A percentile compares a stretch with the other conserved stretches of the same genome.
phyloP scores from a whole-genome alignment of 228 moss, liverwort and hornwort species.

The Sphagnum magellanicum region DNA sequence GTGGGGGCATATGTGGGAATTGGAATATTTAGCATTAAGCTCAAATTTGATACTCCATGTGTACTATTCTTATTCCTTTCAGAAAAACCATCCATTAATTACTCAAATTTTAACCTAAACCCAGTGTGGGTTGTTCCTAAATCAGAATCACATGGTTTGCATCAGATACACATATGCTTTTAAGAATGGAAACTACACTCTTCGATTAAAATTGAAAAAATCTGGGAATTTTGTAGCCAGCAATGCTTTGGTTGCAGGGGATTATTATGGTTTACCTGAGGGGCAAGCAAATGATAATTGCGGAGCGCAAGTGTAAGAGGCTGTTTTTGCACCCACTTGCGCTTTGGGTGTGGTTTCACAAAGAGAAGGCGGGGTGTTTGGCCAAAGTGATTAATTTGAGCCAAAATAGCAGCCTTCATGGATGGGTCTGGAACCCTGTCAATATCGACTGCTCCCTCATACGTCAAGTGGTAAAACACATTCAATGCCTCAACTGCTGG shows the following conservation, averaged over 20 bases:
- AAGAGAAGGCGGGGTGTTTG: slow-evolving; percentile 89
- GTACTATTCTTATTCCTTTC: too few relatives aligned
- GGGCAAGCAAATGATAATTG: slow-evolving; percentile 76
- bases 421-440: slow-evolving; percentile 87
- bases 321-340: slow-evolving; percentile 77
- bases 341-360: slow-evolving; percentile 77
- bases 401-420: slow-evolving; percentile 95
- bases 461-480: slow-evolving; percentile 95
- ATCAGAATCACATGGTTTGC: too few relatives aligned
- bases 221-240: background rate
- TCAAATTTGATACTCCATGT: too few relatives aligned
- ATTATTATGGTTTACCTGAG: slow-evolving; percentile 31
- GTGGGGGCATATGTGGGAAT: too few relatives aligned
- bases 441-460: slow-evolving; percentile 97
- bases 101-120: background rate
- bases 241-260: background rate
- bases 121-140: too few relatives aligned
- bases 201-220: background rate
- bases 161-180: too few relatives aligned
- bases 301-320: slow-evolving; percentile 68
- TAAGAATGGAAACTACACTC: too few relatives aligned
- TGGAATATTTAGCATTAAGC: too few relatives aligned
- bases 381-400: slow-evolving; percentile 98
- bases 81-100: too few relatives aligned
- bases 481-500: slow-evolving; percentile 94